Evolutionary conservation across 768 basidiomycete species (phyloP).

Genomic region (Chalciporus sphaerocephalus): DNA sequence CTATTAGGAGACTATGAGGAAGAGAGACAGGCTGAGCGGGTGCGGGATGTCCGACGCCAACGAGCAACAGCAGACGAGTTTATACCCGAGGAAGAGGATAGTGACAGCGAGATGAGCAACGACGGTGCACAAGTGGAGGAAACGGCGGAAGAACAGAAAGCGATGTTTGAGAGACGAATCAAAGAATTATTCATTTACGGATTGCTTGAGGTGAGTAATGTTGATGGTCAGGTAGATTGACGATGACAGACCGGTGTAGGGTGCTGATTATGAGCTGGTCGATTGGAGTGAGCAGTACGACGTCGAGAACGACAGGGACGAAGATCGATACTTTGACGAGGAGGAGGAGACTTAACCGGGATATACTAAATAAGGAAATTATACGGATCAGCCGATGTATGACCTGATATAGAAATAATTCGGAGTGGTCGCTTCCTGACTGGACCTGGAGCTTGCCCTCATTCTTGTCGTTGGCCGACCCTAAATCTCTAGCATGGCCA

Average conservation of each 20-base stretch:
- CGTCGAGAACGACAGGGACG: constrained; percentile 52
- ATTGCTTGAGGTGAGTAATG: constrained; percentile 55
- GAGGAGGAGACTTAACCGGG: constrained; percentile 31
- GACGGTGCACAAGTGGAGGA: constrained; percentile 36
- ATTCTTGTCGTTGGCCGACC: constrained; percentile 37
- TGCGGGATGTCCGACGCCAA: constrained; percentile 43
- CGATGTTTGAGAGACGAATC: constrained; percentile 55
- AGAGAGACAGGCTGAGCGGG: constrained; percentile 65
- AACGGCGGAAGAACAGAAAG: constrained; percentile 46
- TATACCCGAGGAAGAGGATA: constrained; percentile 65
- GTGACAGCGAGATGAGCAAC: constrained; percentile 41
- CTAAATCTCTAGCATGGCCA: constrained; percentile 34
- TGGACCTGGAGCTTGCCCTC: constrained; percentile 36
- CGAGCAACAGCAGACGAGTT: constrained; percentile 40
- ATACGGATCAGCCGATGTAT: neutral
- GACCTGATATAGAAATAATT: constrained; percentile 13
- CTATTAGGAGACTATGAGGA: constrained; percentile 73
- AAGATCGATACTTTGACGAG: constrained; percentile 74
- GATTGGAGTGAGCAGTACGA: constrained; percentile 78
- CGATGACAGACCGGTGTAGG: constrained; percentile 36
- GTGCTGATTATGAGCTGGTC: constrained; percentile 62
- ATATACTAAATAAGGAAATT: no score
- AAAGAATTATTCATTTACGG: constrained; percentile 74
- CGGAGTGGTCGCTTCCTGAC: constrained; percentile 8
- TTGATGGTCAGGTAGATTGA: neutral